These are phyloP conservation scores for Polyrhizophydium stewartii DNA, from an alignment of 371 early-diverging fungal genomes.

Conservation along the genomic window DNA sequence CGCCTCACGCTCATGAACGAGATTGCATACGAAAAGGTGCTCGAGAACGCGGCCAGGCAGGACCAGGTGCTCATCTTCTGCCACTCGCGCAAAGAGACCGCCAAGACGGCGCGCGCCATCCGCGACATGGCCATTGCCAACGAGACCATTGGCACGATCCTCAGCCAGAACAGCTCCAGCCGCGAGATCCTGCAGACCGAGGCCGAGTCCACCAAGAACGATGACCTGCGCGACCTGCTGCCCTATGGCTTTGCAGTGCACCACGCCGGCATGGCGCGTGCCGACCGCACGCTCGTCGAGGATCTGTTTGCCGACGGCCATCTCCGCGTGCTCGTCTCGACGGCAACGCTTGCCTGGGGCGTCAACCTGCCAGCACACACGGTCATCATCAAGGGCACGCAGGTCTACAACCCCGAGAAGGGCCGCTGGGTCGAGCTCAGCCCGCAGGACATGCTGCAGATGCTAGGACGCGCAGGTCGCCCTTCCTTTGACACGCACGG, in stretches of 20 bases:
- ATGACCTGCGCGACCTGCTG: conserved; percentile 79
- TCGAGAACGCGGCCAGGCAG: conserved; percentile 77
- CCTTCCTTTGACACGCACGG: conserved; percentile 97
- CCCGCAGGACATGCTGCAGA: conserved; percentile 97
- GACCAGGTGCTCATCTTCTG: conserved; percentile 95
- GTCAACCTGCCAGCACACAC: conserved; percentile 99
- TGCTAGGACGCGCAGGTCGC: conserved; percentile 99
- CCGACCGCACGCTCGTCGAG: conserved; percentile 93
- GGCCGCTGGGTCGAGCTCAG: conserved; percentile 91
- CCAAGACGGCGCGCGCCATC: conserved; percentile 85
- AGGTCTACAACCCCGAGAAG: conserved; percentile 93
- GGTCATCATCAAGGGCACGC: conserved; percentile 99
- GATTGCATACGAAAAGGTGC: conserved; percentile 87
- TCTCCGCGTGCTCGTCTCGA: conserved; percentile 93
- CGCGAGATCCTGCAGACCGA: conserved; percentile 81
- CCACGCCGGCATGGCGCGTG: conserved; percentile 98
- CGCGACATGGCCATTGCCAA: conserved; percentile 88
- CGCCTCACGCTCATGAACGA: conserved; percentile 95
- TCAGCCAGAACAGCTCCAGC: conserved; percentile 71
- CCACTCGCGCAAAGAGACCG: conserved; percentile 97
- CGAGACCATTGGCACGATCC: conserved; percentile 74
- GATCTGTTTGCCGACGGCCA: conserved; percentile 89
- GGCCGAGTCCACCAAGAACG: conserved; percentile 74
- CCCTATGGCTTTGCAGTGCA: conserved; percentile 97
- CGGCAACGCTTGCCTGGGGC: conserved; percentile 99